Evolutionary conservation across 306 rosid genomes (phyloP).

Genomic region (Begonia peltatifolia): DNA sequence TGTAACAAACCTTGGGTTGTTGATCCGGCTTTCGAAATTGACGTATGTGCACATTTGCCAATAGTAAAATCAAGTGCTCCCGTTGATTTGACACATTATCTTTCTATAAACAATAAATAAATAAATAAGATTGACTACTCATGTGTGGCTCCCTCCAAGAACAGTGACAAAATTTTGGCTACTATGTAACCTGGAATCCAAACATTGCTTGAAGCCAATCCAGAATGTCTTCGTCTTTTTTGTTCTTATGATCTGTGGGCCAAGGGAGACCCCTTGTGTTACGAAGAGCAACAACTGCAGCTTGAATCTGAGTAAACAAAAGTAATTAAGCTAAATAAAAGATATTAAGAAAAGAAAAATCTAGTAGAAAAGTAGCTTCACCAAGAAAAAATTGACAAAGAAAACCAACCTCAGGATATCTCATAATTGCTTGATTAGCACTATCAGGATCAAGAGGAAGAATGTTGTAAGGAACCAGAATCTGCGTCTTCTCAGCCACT

Average conservation of each 20-base stretch:
- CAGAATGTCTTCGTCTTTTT: slow-evolving; percentile 78
- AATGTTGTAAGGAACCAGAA: slow-evolving; percentile 85
- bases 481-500: slow-evolving; percentile 91
- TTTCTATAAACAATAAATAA: slow-evolving; percentile 31
- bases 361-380: slow-evolving; percentile 3
- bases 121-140: background rate
- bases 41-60: slow-evolving; percentile 93
- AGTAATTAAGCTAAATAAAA: slow-evolving; percentile 3
- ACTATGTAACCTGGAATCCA: slow-evolving; percentile 77
- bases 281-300: slow-evolving; percentile 87
- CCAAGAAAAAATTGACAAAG: slow-evolving; percentile 1
- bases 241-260: slow-evolving; percentile 79
- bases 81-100: slow-evolving; percentile 90
- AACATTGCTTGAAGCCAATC: slow-evolving; percentile 96
- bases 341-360: background rate
- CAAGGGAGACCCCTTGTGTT: slow-evolving; percentile 89
- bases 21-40: slow-evolving; percentile 95
- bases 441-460: slow-evolving; percentile 99
- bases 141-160: background rate
- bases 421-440: slow-evolving; percentile 89
- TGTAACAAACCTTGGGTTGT: slow-evolving; percentile 75
- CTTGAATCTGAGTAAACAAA: slow-evolving; percentile 49
- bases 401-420: slow-evolving; percentile 66
- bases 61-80: slow-evolving; percentile 84
- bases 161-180: slow-evolving; percentile 3